Evolutionary conservation across 2,329 filamentous ascomycete species (phyloP).

Genomic region (Neofusicoccum cordaticola): DNA sequence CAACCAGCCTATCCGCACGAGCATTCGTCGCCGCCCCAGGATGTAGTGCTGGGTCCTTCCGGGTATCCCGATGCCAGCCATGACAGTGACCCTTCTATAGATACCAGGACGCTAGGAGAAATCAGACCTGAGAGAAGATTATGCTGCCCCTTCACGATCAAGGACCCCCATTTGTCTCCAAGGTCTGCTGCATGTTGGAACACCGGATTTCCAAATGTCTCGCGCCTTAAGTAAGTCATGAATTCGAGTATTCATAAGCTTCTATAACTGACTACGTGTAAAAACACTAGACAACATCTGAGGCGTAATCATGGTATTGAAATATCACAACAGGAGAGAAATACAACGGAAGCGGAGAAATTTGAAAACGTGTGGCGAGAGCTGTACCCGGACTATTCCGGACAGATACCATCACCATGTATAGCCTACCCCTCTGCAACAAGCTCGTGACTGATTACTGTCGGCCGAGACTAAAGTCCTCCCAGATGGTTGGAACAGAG

Average conservation of each 20-base stretch:
- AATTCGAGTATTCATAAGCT: too few relatives aligned
- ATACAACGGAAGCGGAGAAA: not conserved
- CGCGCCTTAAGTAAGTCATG: not conserved
- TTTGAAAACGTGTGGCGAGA: not conserved
- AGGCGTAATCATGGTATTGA: not conserved
- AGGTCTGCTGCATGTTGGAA: not conserved
- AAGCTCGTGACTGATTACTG: too few relatives aligned
- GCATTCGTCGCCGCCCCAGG: too few relatives aligned
- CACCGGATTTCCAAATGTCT: not conserved
- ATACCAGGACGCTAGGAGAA: too few relatives aligned
- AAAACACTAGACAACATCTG: not conserved
- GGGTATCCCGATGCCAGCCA: not conserved
- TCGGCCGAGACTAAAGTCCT: too few relatives aligned
- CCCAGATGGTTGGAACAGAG: not conserved
- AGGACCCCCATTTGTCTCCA: not conserved
- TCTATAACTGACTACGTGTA: too few relatives aligned
- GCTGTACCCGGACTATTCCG: not conserved
- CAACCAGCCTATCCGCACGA: too few relatives aligned
- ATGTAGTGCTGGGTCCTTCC: too few relatives aligned
- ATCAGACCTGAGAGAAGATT: too few relatives aligned
- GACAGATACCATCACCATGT: not conserved
- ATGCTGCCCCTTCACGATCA: not conserved
- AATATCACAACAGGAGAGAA: not conserved
- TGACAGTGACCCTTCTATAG: not conserved
- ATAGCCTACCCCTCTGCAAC: too few relatives aligned